Conservation (phyloP, 805 yeast genomes). For the Candida maesae region DNA sequence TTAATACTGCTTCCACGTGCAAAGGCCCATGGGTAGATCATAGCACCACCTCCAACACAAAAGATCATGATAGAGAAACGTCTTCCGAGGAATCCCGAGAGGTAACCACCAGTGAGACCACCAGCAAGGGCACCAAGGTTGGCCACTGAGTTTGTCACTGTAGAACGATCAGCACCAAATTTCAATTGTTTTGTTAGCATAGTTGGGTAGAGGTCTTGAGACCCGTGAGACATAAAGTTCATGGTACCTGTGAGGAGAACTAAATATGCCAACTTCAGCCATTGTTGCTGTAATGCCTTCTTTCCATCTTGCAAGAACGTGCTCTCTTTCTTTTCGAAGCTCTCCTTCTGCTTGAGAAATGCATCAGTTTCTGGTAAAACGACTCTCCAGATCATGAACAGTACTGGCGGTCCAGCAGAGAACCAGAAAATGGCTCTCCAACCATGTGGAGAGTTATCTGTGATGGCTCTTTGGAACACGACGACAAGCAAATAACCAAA, state of each 20-base stretch:
- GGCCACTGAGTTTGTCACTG: constrained; percentile 55
- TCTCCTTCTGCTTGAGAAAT: constrained; percentile 39
- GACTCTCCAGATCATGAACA: constrained; percentile 40
- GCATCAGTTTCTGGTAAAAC: constrained; percentile 50
- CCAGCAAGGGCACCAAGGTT: constrained; percentile 57
- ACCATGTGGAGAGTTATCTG: constrained; percentile 43
- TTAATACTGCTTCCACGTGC: constrained; percentile 44
- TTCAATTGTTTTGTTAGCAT: constrained; percentile 43
- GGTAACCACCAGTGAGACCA: constrained; percentile 52
- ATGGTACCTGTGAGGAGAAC: constrained; percentile 60
- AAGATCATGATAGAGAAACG: constrained; percentile 49
- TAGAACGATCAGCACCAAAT: constrained; percentile 39
- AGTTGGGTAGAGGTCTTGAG: constrained; percentile 62
- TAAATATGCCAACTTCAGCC: constrained; percentile 56
- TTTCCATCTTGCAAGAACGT: constrained; percentile 32
- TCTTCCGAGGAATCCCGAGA: constrained; percentile 53
- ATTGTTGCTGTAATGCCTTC: constrained; percentile 41
- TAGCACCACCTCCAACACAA: constrained; percentile 53
- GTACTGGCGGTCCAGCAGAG: constrained; percentile 53
- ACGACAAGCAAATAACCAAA: constrained; percentile 65
- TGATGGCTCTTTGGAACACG: constrained; percentile 60
- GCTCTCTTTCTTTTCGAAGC: constrained; percentile 29
- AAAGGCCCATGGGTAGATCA: constrained; percentile 63
- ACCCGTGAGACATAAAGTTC: constrained; percentile 59
- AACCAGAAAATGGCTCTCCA: constrained; percentile 73